Evolutionary conservation across 1,139 yeast genomes (phyloP), one percentile per base, ranked within the genome.

Genomic region (Saccharomyces uvarum): DNA sequence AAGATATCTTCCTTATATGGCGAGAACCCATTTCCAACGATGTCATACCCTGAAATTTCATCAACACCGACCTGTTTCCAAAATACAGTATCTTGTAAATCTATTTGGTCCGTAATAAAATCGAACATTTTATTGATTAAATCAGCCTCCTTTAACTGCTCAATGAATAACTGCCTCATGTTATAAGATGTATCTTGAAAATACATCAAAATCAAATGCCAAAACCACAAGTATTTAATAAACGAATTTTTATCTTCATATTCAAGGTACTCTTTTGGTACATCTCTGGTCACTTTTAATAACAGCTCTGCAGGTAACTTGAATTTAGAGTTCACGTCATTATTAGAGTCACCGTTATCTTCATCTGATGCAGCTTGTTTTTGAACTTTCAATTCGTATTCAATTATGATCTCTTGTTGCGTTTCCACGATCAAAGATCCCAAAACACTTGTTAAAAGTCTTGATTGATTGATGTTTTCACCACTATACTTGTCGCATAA

Each of bases 121-220:
- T 76, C 73, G 49, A 84, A 73, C 38, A 85, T 73, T 5, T 69
- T 69, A 9, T 74, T 75, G 11, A 87, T 70, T 26, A 78, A 68
- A 24, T 77, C 77, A 3, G 72, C 71, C 2, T 76, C 75, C 55
- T 76, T 77, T 54, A 89, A 69, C 59, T 85, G 85, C 29, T 74
- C 73, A 44, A 86, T 77, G 63, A 86, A 86, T 50, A 77, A 75
- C 50, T 80, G 77, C 55, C 91, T 76, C 60, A 88, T 76, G 47
- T 81, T 79, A 60, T 81, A 80, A 1, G 95, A 82, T 5, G 87
- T 79, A 56, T 83, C 82, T 54, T 80, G 78, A 65, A 90, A 87
- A 66, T 83, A 83, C 31, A 73, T 74, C 60, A 87, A 77, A 0
- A 87, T 69, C 54, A 88, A 70, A 55, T 73, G 73, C 96, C 97